These are phyloP conservation scores for Saraca asoca DNA, from an alignment of 331 rosid species.

Conservation along the genomic window DNA sequence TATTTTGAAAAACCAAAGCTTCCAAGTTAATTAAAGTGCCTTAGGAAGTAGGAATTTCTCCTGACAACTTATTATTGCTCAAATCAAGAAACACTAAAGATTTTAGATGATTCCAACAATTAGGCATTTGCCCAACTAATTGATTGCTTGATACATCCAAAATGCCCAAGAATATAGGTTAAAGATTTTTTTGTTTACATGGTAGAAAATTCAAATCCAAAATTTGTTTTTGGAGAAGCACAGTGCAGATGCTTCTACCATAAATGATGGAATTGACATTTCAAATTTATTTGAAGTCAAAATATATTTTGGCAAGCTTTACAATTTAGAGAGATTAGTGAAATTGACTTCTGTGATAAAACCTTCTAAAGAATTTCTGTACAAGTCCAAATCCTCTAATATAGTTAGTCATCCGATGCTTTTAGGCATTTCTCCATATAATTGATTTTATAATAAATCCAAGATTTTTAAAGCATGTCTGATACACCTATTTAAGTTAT, in stretches of 20 bases:
- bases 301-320: neutral
- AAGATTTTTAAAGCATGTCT: neutral
- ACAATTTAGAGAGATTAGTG: constrained; percentile 21
- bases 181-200: neutral
- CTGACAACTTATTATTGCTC: neutral
- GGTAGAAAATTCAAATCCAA: neutral
- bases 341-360: neutral
- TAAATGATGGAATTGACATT: constrained; percentile 13
- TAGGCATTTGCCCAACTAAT: too few species aligned
- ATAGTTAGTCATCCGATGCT: neutral
- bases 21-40: neutral
- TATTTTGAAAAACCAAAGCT: neutral
- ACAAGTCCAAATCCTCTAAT: neutral
- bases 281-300: constrained; percentile 16
- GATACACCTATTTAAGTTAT: fast-evolving
- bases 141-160: neutral
- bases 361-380: neutral
- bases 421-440: constrained; percentile 4
- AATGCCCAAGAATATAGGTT: neutral
- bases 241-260: neutral
- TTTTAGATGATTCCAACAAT: too few species aligned
- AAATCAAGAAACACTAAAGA: too few species aligned
- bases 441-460: neutral
- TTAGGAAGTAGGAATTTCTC: neutral
- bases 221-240: constrained; percentile 6